Evolutionary conservation across 1,284 basidiomycete species (phyloP).

Genomic region (Ceratobasidium sp.): DNA sequence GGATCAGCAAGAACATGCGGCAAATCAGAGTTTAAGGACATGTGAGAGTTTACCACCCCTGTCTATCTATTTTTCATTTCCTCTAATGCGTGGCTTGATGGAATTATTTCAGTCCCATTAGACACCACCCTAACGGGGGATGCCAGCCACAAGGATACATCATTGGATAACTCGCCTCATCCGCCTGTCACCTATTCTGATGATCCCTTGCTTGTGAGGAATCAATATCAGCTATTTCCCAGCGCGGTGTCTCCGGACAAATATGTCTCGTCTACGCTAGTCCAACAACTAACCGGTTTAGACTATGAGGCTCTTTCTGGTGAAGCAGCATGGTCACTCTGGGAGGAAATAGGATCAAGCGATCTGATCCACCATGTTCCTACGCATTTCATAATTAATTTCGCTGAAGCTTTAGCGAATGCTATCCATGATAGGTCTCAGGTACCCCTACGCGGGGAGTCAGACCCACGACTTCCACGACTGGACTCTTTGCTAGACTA

Average conservation of each 20-base stretch:
- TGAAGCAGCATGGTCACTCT: conserved; percentile 28
- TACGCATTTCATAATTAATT: conserved; percentile 31
- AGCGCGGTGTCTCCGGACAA: neutral
- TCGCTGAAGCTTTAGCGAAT: conserved; percentile 28
- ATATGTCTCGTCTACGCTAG: neutral
- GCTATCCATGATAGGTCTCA: neutral
- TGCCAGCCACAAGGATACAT: neutral
- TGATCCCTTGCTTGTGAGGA: neutral
- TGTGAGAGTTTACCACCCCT: neutral
- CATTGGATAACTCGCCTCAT: neutral
- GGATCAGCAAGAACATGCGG: neutral
- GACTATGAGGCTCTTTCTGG: conserved; percentile 16
- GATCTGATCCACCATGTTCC: conserved; percentile 18
- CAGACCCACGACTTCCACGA: conserved; percentile 24
- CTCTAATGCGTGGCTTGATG: neutral
- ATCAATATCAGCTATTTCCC: neutral
- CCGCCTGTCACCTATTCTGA: neutral
- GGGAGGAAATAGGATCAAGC: conserved; percentile 36
- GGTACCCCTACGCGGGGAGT: neutral
- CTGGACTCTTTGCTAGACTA: conserved; percentile 37
- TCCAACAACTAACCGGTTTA: conserved; percentile 14
- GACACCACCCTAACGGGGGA: neutral
- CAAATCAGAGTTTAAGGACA: neutral
- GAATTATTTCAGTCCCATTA: neutral
- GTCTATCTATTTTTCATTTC: neutral